Base-by-base conservation (phyloP, 495 filamentous ascomycete species). In the Aspergillus nidulans region DNA sequence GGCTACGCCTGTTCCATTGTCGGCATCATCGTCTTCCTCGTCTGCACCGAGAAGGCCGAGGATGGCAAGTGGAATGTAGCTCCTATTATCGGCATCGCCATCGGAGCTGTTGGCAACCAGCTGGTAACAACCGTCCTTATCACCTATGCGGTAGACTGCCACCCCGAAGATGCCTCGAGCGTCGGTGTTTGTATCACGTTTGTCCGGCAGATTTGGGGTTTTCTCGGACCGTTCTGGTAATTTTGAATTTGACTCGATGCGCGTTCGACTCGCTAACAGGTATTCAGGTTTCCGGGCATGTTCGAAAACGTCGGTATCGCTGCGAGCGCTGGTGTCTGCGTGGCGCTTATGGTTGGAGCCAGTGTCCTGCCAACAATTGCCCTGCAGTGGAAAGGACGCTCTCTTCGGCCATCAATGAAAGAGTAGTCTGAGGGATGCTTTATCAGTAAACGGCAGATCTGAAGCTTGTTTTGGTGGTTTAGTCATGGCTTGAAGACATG, bases 181-280 rank as follows among this genome's bases (percentile, higher is more conserved):
- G 72, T 83, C 3, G 81, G 81, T 26, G 80, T 84, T 4, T 82
- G 82, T 49, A 77, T 83, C 44, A 82, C 70, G 0, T 76, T 83
- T 57, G 70, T 82, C 19, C 65, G 80, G 24, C 74, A 77, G 54
- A 74, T 67, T 3, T 83, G 79, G 79, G 80, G 79, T 0, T 84
- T 84, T 57, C 79, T 83, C 62, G 81, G 80, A 2, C 77, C 77
- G 1, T 83, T 83, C 53, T 83, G 78, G 77, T 80, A n/a, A 64
- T 26, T 63, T 57, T 48, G 25, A 12, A 10, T 21, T 18, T 18
- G 28, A 15, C n/a, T 28, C 2, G n/a, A 18, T 8, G 43, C n/a
- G 16, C 19, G 15, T 45, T 38, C 7, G 0, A 24, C 25, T 55
- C 28, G 46, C 62, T 61, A 57, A 59, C 41, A 40, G 28, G 9